These are phyloP conservation scores for Leishmania martiniquensis DNA, from an alignment of 208 protist genomes.

Conservation along the genomic window DNA sequence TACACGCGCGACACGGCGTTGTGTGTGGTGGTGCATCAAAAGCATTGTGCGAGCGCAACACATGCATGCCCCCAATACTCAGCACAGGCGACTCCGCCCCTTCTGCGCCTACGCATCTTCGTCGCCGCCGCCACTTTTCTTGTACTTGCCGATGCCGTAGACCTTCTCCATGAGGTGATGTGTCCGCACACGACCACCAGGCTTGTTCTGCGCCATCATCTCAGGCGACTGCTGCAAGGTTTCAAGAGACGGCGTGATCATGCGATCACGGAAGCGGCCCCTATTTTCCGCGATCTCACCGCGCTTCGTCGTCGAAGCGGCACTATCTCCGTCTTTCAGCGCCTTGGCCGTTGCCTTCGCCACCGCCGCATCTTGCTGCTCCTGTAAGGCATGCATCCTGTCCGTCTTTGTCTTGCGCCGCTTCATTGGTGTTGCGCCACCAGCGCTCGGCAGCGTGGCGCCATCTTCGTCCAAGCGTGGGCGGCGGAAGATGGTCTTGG, in stretches of 20 bases:
- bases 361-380: constrained; percentile 71
- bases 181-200: constrained; percentile 35
- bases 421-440: constrained; percentile 42
- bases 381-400: constrained; percentile 74
- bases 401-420: constrained; percentile 67
- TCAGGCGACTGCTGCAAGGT: constrained; percentile 59
- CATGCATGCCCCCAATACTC: neutral
- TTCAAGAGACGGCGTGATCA: constrained; percentile 57
- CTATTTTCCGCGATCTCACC: constrained; percentile 49
- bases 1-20: neutral
- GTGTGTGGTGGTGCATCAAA: neutral
- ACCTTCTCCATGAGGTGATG: constrained; percentile 62
- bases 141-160: constrained; percentile 72
- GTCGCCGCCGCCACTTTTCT: constrained; percentile 44
- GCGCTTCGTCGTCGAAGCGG: constrained; percentile 35
- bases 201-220: constrained; percentile 44
- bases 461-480: constrained; percentile 43
- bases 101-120: constrained; percentile 51
- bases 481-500: constrained; percentile 76
- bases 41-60: neutral
- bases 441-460: constrained; percentile 10
- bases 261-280: constrained; percentile 63
- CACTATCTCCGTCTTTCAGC: constrained; percentile 38
- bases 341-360: constrained; percentile 33
- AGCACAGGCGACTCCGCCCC: neutral